Base-by-base conservation (phyloP, 2,329 filamentous ascomycete genomes). In the Xylaria sp. region DNA sequence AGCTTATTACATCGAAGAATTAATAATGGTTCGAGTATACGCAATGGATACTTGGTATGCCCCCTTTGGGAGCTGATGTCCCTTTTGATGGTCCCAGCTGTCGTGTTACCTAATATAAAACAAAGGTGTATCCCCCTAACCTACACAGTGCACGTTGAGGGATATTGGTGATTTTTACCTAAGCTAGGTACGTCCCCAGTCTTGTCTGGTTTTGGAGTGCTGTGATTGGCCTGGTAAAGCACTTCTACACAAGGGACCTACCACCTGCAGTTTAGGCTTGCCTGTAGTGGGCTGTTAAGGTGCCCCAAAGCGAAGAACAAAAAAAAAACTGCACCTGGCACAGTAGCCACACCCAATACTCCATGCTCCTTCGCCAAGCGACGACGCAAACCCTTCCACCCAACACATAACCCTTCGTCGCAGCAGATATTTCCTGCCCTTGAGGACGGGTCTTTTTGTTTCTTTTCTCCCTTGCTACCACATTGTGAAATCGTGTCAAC, bases 291-390 rank as follows among this genome's bases (percentile, higher is more conserved):
- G 8, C 33, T 36, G 10, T 49, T 33, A 28, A 28, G 54, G 23
- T 52, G 57, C 28, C 39, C 57, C 39, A 59, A 39, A 23, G 55
- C 33, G 23, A 52, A 43, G 12, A 39, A 33, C 46, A 20, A 46
- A 20, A 49, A 63, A 68, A 62, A 69, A 66, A 62, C 39, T 54
- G 46, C 52, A 51, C 51, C 49, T 60, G 55, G 61, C 55, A 20
- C 43, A 33, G 60, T 33, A 59, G 56, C 64, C 52, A 67, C 55
- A 64, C 36, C 33, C 33, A 36, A 46, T n/a, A 7, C 18, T 7
- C 65, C 43, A 58, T 63, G 39, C 67, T 60, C 54, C 49, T 59
- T 59, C 31, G 36, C 62, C 58, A 46, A 51, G 52, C 52, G 12
- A 66, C 46, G 48, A 28, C 36, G 48, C 36, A 63, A 62, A 58